Evolutionary conservation across 768 basidiomycete species (phyloP).

Genomic region (Leucocoprinus sp.): DNA sequence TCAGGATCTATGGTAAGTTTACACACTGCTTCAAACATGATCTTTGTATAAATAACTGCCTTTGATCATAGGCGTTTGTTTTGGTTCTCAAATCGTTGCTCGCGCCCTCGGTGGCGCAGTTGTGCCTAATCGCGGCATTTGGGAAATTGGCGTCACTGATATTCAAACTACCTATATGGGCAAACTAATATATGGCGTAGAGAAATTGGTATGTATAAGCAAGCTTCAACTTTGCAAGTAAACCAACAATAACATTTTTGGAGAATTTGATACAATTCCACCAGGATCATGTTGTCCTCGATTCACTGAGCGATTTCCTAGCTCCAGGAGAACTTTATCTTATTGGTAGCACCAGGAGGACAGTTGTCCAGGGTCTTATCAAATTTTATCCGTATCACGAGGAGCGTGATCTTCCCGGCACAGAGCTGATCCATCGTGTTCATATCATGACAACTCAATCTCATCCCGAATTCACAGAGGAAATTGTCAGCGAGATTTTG

Average conservation of each 20-base stretch:
- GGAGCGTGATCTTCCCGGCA: constrained; percentile 20
- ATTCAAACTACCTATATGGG: background rate
- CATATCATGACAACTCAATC: constrained; percentile 83
- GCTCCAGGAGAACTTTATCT: constrained; percentile 63
- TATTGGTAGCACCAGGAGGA: constrained; percentile 24
- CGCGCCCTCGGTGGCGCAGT: constrained; percentile 67
- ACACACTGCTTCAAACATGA: background rate
- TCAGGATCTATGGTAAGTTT: background rate
- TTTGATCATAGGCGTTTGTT: constrained; percentile 66
- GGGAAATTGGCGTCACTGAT: background rate
- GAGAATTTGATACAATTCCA: constrained; percentile 46
- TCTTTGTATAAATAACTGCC: background rate
- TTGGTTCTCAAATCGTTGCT: constrained; percentile 72
- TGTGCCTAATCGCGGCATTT: constrained; percentile 24
- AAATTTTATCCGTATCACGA: background rate
- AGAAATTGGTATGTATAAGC: constrained; percentile 30
- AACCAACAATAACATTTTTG: too few species aligned
- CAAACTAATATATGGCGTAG: background rate
- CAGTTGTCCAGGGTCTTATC: background rate
- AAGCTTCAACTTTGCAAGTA: too few species aligned
- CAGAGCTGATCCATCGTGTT: constrained; percentile 27
- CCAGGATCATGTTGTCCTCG: constrained; percentile 22
- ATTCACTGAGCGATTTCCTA: constrained; percentile 55
- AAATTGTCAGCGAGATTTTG: constrained; percentile 43
- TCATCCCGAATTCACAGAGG: constrained; percentile 79